Base-by-base conservation (phyloP, 2,329 filamentous ascomycete species). In the Colletotrichum orchidophilum region DNA sequence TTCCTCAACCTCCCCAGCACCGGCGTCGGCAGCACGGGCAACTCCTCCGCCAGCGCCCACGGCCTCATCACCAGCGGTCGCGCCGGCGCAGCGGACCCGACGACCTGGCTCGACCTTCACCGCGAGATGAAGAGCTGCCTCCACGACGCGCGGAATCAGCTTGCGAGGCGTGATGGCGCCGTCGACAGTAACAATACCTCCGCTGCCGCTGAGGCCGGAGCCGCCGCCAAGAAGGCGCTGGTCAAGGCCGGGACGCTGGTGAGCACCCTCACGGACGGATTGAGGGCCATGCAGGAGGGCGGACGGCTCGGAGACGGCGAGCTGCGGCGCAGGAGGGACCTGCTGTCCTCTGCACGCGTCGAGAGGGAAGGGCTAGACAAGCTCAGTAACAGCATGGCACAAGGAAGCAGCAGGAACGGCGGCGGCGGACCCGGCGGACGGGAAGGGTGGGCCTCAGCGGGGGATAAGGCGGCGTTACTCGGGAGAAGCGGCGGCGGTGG, bases 311-410 rank as follows among this genome's bases (percentile, higher is more conserved):
- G 93, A 3, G 92, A 93, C 3, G 94, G 94, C 18, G 94, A 96
- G 83, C 81, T 95, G 39, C 85, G 93, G 54, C 84, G 94, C 7
- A 84, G 94, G 60, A 86, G 89, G 67, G 94, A 96, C 79, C 82
- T 96, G 73, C 81, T 96, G 4, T 87, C 88, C 1, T 87, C 90
- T 13, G 92, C 92, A 7, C 86, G 89, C 75, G 92, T 93, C 76
- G 94, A 96, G 80, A 88, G 90, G 67, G 93, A 96, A 66, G 92
- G 91, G 3, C 83, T 96, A 21, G 93, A 96, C 75, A 91, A 90
- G 77, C 84, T 95, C 42, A 89, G 92, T 77, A 90, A 91, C 73
- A 91, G 80, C 67, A 80, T 87, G 73, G 33, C 73, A 68, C 66
- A 67, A 74, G n/a, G 76, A 77, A 55, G 75, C 77, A 13, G 76